Evolutionary conservation across 163 green algal genomes (phyloP).

Genomic region (Chlamydomonas reinhardtii): DNA sequence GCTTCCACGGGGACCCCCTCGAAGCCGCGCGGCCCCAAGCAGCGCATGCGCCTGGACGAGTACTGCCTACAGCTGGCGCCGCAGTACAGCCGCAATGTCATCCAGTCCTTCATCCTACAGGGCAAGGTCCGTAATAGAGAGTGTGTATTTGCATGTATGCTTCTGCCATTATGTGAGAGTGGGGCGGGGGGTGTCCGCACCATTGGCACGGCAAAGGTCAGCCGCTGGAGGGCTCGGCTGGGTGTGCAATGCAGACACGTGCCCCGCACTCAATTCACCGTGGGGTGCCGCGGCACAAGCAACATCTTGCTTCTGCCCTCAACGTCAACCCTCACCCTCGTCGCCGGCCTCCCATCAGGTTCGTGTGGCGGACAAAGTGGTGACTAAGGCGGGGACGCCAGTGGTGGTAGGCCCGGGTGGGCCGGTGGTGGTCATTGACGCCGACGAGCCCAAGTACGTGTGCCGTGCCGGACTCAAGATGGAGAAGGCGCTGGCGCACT

Average conservation of each 20-base stretch:
- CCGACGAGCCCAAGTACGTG: constrained; percentile 83
- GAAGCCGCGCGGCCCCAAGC: constrained; percentile 46
- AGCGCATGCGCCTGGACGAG: constrained; percentile 86
- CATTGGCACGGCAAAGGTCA: too few relatives aligned
- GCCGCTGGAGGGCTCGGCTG: too few relatives aligned
- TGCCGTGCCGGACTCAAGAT: constrained; percentile 93
- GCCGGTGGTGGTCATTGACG: constrained; percentile 75
- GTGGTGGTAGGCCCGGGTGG: constrained; percentile 55
- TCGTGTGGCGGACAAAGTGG: constrained; percentile 38
- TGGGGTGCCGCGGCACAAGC: too few relatives aligned
- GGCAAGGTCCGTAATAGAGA: constrained; percentile 77
- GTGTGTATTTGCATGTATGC: neutral
- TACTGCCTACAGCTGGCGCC: constrained; percentile 80
- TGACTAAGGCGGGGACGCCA: constrained; percentile 82
- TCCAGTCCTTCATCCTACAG: constrained; percentile 92
- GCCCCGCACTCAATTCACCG: too few relatives aligned
- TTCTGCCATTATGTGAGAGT: too few relatives aligned
- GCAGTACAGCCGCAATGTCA: constrained; percentile 80
- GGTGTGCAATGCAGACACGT: too few relatives aligned
- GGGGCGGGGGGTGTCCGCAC: too few relatives aligned
- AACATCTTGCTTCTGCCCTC: too few relatives aligned
- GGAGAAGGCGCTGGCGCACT: constrained; percentile 90
- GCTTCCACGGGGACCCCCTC: neutral
- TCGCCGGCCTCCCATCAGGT: neutral
- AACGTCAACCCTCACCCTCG: too few relatives aligned